Percentiles rank a stretch among this genome's conserved stretches.
These are phyloP conservation scores for Trichoderma brevicompactum DNA, from an alignment of 2,329 filamentous ascomycete species.

Conservation along the genomic window DNA sequence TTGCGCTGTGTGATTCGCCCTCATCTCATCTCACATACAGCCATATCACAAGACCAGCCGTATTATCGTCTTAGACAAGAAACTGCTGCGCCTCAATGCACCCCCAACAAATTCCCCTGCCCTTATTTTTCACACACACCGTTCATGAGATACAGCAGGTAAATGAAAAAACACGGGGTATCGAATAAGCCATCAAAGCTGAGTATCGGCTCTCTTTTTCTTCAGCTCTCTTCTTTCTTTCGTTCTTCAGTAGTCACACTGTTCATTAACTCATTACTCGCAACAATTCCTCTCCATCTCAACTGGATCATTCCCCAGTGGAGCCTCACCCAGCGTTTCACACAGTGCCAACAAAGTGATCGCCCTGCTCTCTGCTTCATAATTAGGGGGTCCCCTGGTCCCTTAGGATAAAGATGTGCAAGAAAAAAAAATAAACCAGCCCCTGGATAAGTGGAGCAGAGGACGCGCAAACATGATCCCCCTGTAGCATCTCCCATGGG, in stretches of 20 bases:
- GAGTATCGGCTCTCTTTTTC: slow-evolving; percentile 1
- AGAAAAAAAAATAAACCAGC: slow-evolving; percentile 13
- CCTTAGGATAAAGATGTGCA: neutral
- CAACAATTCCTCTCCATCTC: neutral
- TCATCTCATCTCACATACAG: neutral
- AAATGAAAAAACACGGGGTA: neutral
- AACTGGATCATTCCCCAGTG: slow-evolving; percentile 6
- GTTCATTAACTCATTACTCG: neutral
- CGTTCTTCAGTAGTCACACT: neutral
- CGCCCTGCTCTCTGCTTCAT: slow-evolving; percentile 7
- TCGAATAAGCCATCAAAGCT: neutral
- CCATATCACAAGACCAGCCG: slow-evolving; percentile 9
- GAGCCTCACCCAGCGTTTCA: neutral
- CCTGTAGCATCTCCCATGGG: no score
- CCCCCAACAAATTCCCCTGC: neutral
- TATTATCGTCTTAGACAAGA: slow-evolving; percentile 20
- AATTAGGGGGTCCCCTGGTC: slow-evolving; percentile 15
- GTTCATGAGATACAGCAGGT: neutral
- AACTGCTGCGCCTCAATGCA: slow-evolving; percentile 21
- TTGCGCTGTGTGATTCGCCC: neutral
- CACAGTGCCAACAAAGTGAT: slow-evolving; percentile 25
- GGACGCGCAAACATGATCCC: slow-evolving; percentile 20
- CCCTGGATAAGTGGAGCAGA: slow-evolving; percentile 25
- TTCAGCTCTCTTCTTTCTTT: neutral
- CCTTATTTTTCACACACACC: no score